Evolutionary conservation across 75 land plant species (phyloP).

Genomic region (Gnetum montanum): DNA sequence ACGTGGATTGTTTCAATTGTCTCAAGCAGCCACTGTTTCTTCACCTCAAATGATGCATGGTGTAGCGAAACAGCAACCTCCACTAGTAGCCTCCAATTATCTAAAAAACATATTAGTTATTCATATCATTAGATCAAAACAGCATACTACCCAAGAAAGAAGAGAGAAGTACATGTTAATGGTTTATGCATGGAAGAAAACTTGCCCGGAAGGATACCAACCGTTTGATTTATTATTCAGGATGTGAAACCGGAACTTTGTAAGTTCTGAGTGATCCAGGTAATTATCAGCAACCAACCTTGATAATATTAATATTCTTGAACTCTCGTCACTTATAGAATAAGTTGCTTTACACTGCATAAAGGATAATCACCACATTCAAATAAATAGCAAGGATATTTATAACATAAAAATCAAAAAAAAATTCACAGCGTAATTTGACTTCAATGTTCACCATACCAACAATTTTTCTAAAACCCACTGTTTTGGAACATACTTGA

Average conservation of each 20-base stretch:
- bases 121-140: too few relatives aligned
- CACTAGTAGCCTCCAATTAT: conserved; percentile 45
- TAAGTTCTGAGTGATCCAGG: conserved; percentile 36
- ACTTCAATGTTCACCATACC: conserved; percentile 45
- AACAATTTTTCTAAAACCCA: conserved; percentile 43
- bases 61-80: conserved; percentile 48
- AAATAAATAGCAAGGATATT: too few relatives aligned
- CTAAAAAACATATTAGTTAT: too few relatives aligned
- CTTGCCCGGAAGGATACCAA: conserved; percentile 10
- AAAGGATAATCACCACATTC: conserved; percentile 1
- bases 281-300: conserved; percentile 30
- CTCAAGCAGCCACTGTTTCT: conserved; percentile 60
- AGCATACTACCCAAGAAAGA: too few relatives aligned
- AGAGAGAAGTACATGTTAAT: too few relatives aligned
- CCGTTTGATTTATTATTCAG: conserved; percentile 33
- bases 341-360: conserved; percentile 12
- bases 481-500: conserved; percentile 32
- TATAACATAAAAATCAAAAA: too few relatives aligned
- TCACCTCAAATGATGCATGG: conserved; percentile 26
- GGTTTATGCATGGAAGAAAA: not conserved
- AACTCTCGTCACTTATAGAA: conserved; percentile 21
- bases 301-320: too few relatives aligned
- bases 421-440: too few relatives aligned
- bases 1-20: conserved; percentile 45
- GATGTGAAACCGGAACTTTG: conserved; percentile 24